Base-by-base conservation (phyloP, 225 moss, liverwort and hornwort species). In the Polytrichum formosum region DNA sequence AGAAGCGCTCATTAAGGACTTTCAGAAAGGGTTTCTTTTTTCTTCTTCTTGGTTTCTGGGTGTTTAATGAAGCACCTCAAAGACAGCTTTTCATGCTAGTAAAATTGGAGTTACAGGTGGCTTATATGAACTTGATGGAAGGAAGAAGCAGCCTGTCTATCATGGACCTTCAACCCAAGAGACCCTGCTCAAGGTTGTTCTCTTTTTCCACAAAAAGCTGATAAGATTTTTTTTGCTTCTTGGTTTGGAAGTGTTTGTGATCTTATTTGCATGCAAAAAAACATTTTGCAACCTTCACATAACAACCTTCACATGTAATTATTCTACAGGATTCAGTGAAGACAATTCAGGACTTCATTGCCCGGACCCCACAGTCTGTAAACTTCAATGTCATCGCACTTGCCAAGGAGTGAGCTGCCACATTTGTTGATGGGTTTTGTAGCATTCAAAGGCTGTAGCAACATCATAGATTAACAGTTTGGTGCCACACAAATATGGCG, bases 381-480 rank as follows among this genome's bases (percentile, higher is more conserved):
- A 90, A 88, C 65, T 95, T 92, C 70, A 91, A 91, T 68, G 89
- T 91, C 10, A 92, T 95, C 37, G 89, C 87, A 18, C 83, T 93
- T 71, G 81, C 83, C 55, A 88, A 83, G 70, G 4, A 2, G 13
- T 46, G 46, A 46, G 13, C 46, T 46, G 46, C 13, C 29, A 7
- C 13, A 19, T 23, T 9, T 16, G 16, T 19, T 66, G 23, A 35
- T 31, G 27, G n/a, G 66, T 29, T 21, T 22, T 26, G 6, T 54
- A n/a, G 20, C 9, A 23, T 55, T 35, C 2, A 26, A 7, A 5
- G 22, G 23, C 8, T 54, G 54, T 26, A 26, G 28, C 54, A 64
- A 18, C 30, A 18, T 64, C 19, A 13, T 3, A 64, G 64, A 18
- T 7, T n/a, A 19, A 16, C 19, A 64, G 46, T 46, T 46, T 46